Conservation (phyloP, 345 rosid genomes). For the Acer saccharum region DNA sequence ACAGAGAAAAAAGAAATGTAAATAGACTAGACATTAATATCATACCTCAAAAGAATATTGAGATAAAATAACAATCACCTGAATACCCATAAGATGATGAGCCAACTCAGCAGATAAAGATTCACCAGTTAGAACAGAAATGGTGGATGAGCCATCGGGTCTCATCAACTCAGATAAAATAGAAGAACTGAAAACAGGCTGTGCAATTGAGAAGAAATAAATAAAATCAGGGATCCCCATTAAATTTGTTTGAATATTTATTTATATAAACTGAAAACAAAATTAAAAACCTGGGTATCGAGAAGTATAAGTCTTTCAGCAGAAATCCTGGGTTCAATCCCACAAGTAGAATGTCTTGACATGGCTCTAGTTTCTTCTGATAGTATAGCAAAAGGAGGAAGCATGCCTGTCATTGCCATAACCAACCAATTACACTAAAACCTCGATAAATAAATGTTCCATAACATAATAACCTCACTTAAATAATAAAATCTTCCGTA, state of each 20-base stretch:
- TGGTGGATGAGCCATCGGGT: conserved; percentile 73
- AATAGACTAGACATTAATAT: conserved; percentile 29
- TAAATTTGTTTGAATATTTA: neutral
- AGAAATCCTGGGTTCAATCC: conserved; percentile 83
- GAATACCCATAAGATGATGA: conserved; percentile 76
- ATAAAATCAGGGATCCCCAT: neutral
- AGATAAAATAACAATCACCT: conserved; percentile 44
- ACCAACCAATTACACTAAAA: too few species aligned
- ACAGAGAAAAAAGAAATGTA: conserved; percentile 25
- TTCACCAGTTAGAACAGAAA: conserved; percentile 68
- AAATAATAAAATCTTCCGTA: too few species aligned
- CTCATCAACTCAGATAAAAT: conserved; percentile 75
- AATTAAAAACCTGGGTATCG: conserved; percentile 62
- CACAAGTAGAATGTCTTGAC: conserved; percentile 72
- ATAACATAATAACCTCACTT: too few species aligned
- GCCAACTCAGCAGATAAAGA: conserved; percentile 78
- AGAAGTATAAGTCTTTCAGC: conserved; percentile 78
- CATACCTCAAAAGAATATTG: conserved; percentile 8
- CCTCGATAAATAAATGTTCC: too few species aligned
- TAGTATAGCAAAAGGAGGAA: conserved; percentile 66
- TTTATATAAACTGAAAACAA: neutral
- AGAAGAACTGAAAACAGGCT: conserved; percentile 83
- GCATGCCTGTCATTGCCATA: conserved; percentile 50
- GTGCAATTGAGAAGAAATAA: conserved; percentile 37
- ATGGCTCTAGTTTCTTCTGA: conserved; percentile 65